phyloP scores from a whole-genome alignment of 2,329 filamentous ascomycete genomes.

The Talaromyces sp. region DNA sequence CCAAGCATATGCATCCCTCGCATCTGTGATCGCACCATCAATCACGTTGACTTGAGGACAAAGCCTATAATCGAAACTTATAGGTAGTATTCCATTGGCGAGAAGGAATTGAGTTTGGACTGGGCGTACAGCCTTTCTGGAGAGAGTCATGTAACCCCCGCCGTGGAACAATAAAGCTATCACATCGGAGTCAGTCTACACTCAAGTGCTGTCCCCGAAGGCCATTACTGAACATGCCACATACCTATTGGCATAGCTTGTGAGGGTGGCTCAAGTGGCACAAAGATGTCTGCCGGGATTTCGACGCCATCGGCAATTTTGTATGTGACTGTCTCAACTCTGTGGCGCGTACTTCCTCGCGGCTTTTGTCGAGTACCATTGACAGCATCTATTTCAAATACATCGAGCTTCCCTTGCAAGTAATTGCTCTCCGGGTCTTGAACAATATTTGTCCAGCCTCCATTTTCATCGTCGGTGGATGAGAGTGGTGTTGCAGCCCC shows the following conservation, averaged over 20 bases:
- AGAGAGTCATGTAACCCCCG: neutral
- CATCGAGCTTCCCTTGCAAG: neutral
- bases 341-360: neutral
- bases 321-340: neutral
- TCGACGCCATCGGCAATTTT: neutral
- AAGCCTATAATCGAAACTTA: conserved; percentile 3
- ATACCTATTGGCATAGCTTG: neutral
- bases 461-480: neutral
- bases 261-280: neutral
- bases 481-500: neutral
- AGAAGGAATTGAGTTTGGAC: neutral
- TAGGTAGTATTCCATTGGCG: neutral
- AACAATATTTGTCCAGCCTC: neutral
- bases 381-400: neutral
- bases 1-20: neutral
- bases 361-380: neutral
- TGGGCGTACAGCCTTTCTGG: neutral
- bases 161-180: conserved; percentile 3
- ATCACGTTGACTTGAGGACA: neutral
- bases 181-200: neutral
- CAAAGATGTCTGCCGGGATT: neutral
- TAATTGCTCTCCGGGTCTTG: neutral
- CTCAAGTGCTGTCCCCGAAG: neutral
- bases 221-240: neutral
- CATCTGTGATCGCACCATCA: neutral